Percentiles rank a stretch among this genome's conserved stretches.
These are phyloP conservation scores for Pyrenophora seminiperda DNA, from an alignment of 2,329 filamentous ascomycete species.

Conservation along the genomic window DNA sequence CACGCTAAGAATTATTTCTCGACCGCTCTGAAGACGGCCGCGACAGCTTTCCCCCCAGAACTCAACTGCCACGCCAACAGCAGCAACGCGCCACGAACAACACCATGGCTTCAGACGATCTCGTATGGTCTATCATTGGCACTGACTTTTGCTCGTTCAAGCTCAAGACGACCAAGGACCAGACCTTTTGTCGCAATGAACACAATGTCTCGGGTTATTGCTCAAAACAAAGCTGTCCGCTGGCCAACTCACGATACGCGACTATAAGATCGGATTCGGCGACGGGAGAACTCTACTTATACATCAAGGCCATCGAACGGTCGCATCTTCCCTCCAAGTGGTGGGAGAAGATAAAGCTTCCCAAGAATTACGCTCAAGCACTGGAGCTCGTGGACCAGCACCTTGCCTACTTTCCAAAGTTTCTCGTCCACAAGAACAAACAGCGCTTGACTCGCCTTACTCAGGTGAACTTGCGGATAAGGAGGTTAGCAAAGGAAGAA, in stretches of 20 bases:
- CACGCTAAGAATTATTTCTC: slow-evolving; percentile 18
- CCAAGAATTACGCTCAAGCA: slow-evolving; percentile 87
- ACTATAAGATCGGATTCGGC: slow-evolving; percentile 83
- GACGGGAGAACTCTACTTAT: slow-evolving; percentile 86
- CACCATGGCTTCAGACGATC: slow-evolving; percentile 69
- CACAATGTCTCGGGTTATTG: slow-evolving; percentile 59
- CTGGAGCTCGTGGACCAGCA: slow-evolving; percentile 71
- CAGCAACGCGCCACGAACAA: slow-evolving; percentile 13
- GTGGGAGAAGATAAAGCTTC: slow-evolving; percentile 92
- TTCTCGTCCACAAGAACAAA: slow-evolving; percentile 92
- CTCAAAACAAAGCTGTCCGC: slow-evolving; percentile 72
- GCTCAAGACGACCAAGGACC: slow-evolving; percentile 68
- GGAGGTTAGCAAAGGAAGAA: slow-evolving; percentile 84
- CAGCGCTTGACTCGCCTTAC: slow-evolving; percentile 90
- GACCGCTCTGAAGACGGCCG: background rate
- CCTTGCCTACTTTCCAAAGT: slow-evolving; percentile 88
- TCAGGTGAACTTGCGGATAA: slow-evolving; percentile 81
- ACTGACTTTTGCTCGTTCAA: slow-evolving; percentile 96
- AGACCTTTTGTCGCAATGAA: slow-evolving; percentile 93
- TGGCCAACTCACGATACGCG: slow-evolving; percentile 91
- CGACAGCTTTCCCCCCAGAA: too few relatives aligned
- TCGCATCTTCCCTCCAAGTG: slow-evolving; percentile 82
- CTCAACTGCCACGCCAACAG: background rate
- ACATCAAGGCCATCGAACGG: slow-evolving; percentile 82
- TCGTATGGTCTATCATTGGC: slow-evolving; percentile 90